Conservation (phyloP, 306 rosid genomes). For the Trifolium repens region DNA sequence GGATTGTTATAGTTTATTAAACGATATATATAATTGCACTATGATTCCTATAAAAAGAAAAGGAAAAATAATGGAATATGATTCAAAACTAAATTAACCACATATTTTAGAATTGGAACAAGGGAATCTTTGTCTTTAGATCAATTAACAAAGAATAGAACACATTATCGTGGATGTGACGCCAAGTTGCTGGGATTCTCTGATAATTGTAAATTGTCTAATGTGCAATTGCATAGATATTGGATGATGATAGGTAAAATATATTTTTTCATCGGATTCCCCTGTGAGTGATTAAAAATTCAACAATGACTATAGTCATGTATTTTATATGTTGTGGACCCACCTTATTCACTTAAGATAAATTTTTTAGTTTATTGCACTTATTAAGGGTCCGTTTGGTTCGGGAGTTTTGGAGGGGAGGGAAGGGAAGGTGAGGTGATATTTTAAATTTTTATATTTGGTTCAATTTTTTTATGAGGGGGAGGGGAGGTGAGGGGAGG, state of each 20-base stretch:
- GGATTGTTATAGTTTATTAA: not conserved
- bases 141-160: slow-evolving; percentile 37
- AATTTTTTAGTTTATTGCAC: not conserved
- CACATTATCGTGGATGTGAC: slow-evolving; percentile 62
- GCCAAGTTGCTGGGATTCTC: slow-evolving; percentile 64
- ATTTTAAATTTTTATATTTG: no score
- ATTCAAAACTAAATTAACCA: slow-evolving; percentile 31
- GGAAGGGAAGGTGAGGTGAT: no score
- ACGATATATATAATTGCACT: not conserved
- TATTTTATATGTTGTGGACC: slow-evolving; percentile 40
- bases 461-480: no score
- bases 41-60: slow-evolving; percentile 34
- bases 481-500: no score
- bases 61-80: slow-evolving; percentile 27
- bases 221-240: not conserved
- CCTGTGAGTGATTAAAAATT: slow-evolving; percentile 23
- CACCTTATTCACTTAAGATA: slow-evolving; percentile 18
- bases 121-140: slow-evolving; percentile 69
- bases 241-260: slow-evolving; percentile 11
- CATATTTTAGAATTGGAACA: slow-evolving; percentile 36
- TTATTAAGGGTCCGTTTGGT: no score
- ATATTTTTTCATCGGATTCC: slow-evolving; percentile 56
- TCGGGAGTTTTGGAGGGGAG: no score
- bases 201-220: not conserved
- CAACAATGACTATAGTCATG: not conserved